Conservation (phyloP, 352 stramenopile genomes). For the Phytophthora citrophthora region DNA sequence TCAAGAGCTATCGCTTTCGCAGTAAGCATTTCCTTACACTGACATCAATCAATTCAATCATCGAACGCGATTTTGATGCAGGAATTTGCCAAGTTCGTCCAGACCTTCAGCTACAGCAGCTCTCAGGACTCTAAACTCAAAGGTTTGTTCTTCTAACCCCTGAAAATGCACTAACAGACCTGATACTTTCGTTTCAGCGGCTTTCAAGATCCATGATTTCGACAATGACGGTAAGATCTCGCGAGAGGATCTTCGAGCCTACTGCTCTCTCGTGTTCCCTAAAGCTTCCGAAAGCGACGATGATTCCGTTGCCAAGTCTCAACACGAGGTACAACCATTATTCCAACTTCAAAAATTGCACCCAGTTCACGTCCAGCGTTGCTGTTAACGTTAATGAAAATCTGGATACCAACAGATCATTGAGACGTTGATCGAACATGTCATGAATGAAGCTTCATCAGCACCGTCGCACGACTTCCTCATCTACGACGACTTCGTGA, state of each 20-base stretch:
- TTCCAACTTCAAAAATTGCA: neutral
- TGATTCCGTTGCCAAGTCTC: conserved; percentile 24
- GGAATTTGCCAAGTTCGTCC: conserved; percentile 65
- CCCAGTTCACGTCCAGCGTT: neutral
- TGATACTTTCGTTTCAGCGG: conserved; percentile 34
- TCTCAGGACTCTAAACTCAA: conserved; percentile 53
- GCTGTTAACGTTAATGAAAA: conserved; percentile 1
- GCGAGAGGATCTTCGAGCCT: conserved; percentile 52
- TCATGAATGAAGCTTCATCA: conserved; percentile 64
- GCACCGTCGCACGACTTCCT: conserved; percentile 53
- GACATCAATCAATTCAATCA: neutral
- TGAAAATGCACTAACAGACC: neutral
- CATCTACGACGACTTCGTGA: conserved; percentile 68
- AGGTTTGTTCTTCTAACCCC: conserved; percentile 24
- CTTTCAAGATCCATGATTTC: conserved; percentile 78
- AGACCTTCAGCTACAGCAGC: conserved; percentile 68
- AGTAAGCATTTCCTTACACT: conserved; percentile 13
- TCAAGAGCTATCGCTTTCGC: conserved; percentile 44
- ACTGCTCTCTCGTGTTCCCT: conserved; percentile 52
- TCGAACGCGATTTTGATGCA: conserved; percentile 21
- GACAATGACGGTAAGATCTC: conserved; percentile 77
- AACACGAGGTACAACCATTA: conserved; percentile 34
- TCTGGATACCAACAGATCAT: conserved; percentile 29
- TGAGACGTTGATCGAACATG: conserved; percentile 47
- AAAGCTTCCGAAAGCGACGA: conserved; percentile 33